Conservation (phyloP, 2,329 filamentous ascomycete genomes). For the Xylariaceae sp. region DNA sequence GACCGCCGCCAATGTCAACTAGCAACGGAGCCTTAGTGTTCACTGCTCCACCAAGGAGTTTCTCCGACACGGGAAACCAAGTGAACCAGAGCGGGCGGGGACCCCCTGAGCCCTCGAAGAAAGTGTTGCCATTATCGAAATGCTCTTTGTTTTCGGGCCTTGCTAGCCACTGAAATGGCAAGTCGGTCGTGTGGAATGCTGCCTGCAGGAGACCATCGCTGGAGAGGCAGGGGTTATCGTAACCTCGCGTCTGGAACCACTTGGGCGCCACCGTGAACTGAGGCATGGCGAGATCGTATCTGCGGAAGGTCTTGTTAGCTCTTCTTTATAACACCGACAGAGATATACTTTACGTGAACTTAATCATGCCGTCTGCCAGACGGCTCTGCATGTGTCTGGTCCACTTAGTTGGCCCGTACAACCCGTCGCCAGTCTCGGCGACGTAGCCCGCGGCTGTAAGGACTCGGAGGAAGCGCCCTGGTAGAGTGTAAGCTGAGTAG, state of each 20-base stretch:
- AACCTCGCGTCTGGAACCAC: not conserved
- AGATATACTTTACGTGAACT: conserved; percentile 4
- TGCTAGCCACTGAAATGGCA: not conserved
- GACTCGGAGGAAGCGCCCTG: conserved; percentile 11
- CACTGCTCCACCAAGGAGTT: not conserved
- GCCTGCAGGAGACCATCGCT: not conserved
- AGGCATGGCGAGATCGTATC: not conserved
- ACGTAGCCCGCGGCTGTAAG: conserved; percentile 10
- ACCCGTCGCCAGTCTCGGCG: conserved; percentile 7
- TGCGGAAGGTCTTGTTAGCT: not conserved
- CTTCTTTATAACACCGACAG: not conserved
- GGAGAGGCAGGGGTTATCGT: not conserved
- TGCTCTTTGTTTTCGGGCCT: not conserved
- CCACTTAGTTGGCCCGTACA: conserved; percentile 10
- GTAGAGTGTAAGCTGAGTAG: not conserved
- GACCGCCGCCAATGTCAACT: not conserved
- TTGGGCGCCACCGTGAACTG: not conserved
- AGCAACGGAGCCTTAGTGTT: not conserved
- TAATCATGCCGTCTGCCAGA: conserved; percentile 7
- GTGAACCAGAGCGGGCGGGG: not conserved
- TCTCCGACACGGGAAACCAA: not conserved
- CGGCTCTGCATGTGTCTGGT: conserved; percentile 6
- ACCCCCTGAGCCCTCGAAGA: not conserved
- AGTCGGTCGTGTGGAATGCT: not conserved
- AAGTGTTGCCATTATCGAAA: not conserved